Percentiles rank a stretch among this genome's conserved stretches.
phyloP scores from a whole-genome alignment of 345 rosid genomes.

The Eucalyptus sideroxylon region DNA sequence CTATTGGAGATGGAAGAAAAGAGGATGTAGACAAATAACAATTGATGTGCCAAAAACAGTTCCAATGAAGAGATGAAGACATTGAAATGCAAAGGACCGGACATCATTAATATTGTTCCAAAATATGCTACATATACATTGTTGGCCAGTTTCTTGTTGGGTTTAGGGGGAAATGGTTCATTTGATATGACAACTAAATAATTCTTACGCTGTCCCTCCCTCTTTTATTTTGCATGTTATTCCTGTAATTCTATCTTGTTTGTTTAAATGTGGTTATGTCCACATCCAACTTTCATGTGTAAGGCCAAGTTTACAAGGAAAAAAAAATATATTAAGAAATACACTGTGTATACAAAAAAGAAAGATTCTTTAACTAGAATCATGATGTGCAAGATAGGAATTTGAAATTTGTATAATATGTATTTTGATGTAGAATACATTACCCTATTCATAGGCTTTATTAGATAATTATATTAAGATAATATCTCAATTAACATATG shows the following conservation, averaged over 20 bases:
- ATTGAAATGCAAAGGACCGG: not conserved
- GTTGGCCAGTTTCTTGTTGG: not conserved
- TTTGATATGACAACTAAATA: not conserved
- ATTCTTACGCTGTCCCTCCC: not conserved
- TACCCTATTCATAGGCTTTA: too few species aligned
- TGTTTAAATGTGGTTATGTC: not conserved
- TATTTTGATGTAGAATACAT: too few species aligned
- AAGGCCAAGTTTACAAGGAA: not conserved
- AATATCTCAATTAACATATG: too few species aligned
- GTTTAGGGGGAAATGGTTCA: not conserved
- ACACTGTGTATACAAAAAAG: too few species aligned
- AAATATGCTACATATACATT: not conserved
- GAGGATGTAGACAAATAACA: not conserved
- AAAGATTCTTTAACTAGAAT: not conserved
- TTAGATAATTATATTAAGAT: too few species aligned
- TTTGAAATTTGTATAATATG: too few species aligned
- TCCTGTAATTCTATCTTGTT: not conserved
- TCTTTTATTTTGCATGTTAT: not conserved
- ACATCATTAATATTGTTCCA: not conserved
- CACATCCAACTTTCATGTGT: not conserved
- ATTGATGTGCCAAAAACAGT: not conserved
- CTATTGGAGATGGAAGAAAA: conserved; percentile 14
- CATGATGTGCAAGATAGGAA: not conserved
- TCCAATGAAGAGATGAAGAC: not conserved
- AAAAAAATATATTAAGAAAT: not conserved